Percentiles rank a stretch among this genome's conserved stretches.
These are phyloP conservation scores for Euphorbia celastroides DNA, from an alignment of 441 rosid genomes.

Conservation along the genomic window DNA sequence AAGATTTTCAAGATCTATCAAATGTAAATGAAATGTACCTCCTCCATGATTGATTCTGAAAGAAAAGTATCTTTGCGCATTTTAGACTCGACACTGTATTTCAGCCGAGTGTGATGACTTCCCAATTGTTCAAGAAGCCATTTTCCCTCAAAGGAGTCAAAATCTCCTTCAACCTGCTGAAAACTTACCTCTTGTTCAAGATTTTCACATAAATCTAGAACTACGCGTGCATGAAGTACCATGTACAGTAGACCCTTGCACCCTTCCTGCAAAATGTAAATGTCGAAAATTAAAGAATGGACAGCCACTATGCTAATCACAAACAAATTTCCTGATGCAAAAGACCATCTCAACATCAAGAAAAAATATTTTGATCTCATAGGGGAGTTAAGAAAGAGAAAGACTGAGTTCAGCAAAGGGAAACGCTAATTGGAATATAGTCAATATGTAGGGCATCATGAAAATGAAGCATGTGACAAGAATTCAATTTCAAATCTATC, in stretches of 20 bases:
- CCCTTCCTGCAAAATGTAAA: conserved; percentile 65
- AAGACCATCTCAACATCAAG: neutral
- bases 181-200: conserved; percentile 82
- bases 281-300: neutral
- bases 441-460: neutral
- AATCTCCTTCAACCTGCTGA: conserved; percentile 95
- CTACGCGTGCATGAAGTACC: conserved; percentile 97
- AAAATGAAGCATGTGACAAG: neutral
- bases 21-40: conserved; percentile 37
- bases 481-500: neutral
- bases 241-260: conserved; percentile 91
- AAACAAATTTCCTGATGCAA: neutral
- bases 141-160: conserved; percentile 81
- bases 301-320: neutral
- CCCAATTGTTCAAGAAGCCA: conserved; percentile 93
- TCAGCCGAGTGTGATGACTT: conserved; percentile 81
- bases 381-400: neutral
- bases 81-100: conserved; percentile 86
- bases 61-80: conserved; percentile 85
- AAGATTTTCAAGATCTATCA: no score
- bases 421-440: neutral
- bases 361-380: neutral
- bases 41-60: conserved; percentile 98
- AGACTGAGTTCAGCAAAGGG: neutral
- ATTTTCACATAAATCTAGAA: conserved; percentile 76